phyloP scores from a whole-genome alignment of 1,284 basidiomycete genomes.

The Cryptococcus wingfieldii region DNA sequence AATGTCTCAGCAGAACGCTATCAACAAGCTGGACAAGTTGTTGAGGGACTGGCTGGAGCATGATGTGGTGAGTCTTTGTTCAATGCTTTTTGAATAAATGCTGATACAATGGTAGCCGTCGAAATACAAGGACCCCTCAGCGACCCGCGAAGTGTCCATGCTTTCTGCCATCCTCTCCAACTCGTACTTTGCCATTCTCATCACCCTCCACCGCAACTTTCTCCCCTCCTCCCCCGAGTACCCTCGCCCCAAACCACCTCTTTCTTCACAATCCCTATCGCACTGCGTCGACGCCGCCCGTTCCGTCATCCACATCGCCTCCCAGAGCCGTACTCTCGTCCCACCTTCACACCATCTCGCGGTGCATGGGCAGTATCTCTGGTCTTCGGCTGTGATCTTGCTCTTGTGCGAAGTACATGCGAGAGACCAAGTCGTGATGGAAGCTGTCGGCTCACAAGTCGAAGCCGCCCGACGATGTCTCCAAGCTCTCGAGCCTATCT shows the following conservation, averaged over 20 bases:
- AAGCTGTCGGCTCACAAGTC: slow-evolving; percentile 74
- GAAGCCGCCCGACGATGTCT: slow-evolving; percentile 66
- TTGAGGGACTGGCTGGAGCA: slow-evolving; percentile 76
- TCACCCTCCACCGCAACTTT: slow-evolving; percentile 83
- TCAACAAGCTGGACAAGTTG: slow-evolving; percentile 69
- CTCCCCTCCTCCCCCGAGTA: slow-evolving; percentile 51
- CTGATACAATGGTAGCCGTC: slow-evolving; percentile 54
- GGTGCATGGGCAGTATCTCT: slow-evolving; percentile 85
- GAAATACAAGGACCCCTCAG: slow-evolving; percentile 55
- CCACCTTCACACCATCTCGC: slow-evolving; percentile 83
- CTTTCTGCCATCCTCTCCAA: slow-evolving; percentile 84
- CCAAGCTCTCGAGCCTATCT: slow-evolving; percentile 75
- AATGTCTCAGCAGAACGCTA: slow-evolving; percentile 64
- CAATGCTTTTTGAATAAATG: not conserved
- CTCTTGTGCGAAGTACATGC: slow-evolving; percentile 82
- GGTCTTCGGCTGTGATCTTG: slow-evolving; percentile 83
- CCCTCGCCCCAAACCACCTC: slow-evolving; percentile 40
- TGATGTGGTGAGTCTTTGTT: slow-evolving; percentile 35
- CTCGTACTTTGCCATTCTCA: slow-evolving; percentile 81
- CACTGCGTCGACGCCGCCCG: slow-evolving; percentile 45
- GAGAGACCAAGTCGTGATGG: slow-evolving; percentile 60
- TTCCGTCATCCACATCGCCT: slow-evolving; percentile 66
- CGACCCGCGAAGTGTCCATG: slow-evolving; percentile 34
- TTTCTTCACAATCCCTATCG: slow-evolving; percentile 42
- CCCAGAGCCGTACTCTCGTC: slow-evolving; percentile 76